Base-by-base conservation (phyloP, 305 asterid species). In the Coffea humblotiana region DNA sequence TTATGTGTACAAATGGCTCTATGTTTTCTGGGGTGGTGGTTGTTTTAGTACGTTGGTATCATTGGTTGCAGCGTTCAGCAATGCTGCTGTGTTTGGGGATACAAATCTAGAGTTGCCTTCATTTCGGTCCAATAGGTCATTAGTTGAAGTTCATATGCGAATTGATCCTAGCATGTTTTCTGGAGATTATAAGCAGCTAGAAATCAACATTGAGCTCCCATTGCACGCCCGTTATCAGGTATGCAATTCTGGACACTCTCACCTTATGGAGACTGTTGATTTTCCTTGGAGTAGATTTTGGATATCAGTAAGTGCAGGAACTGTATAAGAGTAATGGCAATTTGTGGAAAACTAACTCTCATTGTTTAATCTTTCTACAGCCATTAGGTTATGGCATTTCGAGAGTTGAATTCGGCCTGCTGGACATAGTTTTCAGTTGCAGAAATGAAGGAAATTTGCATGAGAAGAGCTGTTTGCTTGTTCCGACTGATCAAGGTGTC, bases 201-300 rank as follows among this genome's bases (percentile, higher is more conserved):
- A 89, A 77, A 56, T 90, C 81, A 86, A 83, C 77, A 74, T 91
- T 56, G 78, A 84, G 80, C 89, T 94, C 75, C 97, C 98, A 21
- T 83, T 96, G 68, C 99, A 96, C 79, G 97, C 97, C 6, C 94
- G 97, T 21, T 96, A 96, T 84, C 93, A 86, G 76, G 99, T 94
- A 89, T 23, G 87, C 82, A 48, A 74, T 51, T 27, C 45, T 23
- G 71, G 47, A 70, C 78, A 49, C 21, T 75, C 15, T 48, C 52
- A 9, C 52, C 11, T 48, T 10, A 48, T 48, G 13, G 13, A 48
- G 52, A 48, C 52, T 48, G 9, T 1, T 47, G 12, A 47, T 48
- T 48, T 48, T 15, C 11, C 13, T 48, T 8, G 52, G 52, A 48
- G 14, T 48, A 1, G 3, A 2, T 10, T 48, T 48, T 48, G 52